Evolutionary conservation across 257 asterid species (phyloP).

Genomic region (Solanum chiquidenum): DNA sequence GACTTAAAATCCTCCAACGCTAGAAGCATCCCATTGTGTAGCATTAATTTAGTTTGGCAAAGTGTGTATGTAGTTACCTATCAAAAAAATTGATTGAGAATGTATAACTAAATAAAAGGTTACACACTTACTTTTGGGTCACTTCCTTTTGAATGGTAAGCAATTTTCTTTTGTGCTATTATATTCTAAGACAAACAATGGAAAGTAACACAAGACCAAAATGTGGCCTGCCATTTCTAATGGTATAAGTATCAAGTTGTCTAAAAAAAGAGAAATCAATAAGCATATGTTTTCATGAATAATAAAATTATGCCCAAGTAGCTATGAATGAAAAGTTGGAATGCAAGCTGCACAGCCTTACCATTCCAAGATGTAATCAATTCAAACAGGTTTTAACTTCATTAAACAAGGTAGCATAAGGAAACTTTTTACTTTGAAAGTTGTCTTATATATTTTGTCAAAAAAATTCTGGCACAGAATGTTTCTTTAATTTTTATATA

Average conservation of each 20-base stretch:
- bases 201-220: not conserved
- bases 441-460: not conserved
- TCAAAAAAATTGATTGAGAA: not conserved
- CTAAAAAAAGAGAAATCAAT: not conserved
- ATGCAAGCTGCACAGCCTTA: not conserved
- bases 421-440: not conserved
- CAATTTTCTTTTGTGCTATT: not conserved
- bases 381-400: not conserved
- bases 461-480: not conserved
- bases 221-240: not conserved
- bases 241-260: not conserved
- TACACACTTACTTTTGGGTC: not conserved
- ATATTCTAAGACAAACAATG: not conserved
- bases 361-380: not conserved
- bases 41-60: not conserved
- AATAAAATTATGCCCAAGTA: not conserved
- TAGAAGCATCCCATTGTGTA: not conserved
- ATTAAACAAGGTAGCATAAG: not conserved
- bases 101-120: not conserved
- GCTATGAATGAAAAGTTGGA: not conserved
- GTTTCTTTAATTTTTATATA: not conserved
- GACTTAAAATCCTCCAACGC: not conserved
- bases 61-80: not conserved
- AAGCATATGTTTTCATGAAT: not conserved
- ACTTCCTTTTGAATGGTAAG: not conserved